These are phyloP conservation scores for Helenozyma rhizophorensis DNA, from an alignment of 805 yeast species.

Conservation along the genomic window DNA sequence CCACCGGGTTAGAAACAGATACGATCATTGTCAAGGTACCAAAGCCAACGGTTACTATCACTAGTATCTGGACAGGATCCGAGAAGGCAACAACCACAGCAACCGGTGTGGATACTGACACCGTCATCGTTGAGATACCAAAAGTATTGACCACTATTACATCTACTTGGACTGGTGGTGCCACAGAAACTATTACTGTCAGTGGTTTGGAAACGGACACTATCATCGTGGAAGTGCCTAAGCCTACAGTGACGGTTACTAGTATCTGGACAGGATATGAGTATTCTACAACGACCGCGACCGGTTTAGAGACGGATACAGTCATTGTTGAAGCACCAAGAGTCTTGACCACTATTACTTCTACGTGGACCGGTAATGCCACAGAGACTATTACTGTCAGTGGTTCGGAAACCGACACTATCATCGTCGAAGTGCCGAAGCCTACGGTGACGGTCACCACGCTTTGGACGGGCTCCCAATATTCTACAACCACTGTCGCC, in stretches of 20 bases:
- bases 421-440: slow-evolving; percentile 10
- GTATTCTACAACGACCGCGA: too few relatives aligned
- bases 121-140: neutral
- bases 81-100: neutral
- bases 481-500: slow-evolving; percentile 6
- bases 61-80: slow-evolving; percentile 5
- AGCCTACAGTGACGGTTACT: neutral
- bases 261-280: slow-evolving; percentile 5
- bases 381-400: slow-evolving; percentile 1
- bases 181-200: neutral
- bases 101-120: neutral
- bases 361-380: slow-evolving; percentile 4
- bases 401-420: slow-evolving; percentile 3
- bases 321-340: slow-evolving; percentile 5
- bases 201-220: too few relatives aligned
- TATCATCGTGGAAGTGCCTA: too few relatives aligned
- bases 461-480: slow-evolving; percentile 6
- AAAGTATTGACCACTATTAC: neutral
- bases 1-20: too few relatives aligned
- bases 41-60: neutral
- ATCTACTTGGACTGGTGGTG: slow-evolving; percentile 4
- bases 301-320: neutral
- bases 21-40: neutral
- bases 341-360: slow-evolving; percentile 2
- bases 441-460: slow-evolving; percentile 7